These are phyloP conservation scores for Escallonia herrerae DNA, from an alignment of 129 eudicot species.

Conservation along the genomic window DNA sequence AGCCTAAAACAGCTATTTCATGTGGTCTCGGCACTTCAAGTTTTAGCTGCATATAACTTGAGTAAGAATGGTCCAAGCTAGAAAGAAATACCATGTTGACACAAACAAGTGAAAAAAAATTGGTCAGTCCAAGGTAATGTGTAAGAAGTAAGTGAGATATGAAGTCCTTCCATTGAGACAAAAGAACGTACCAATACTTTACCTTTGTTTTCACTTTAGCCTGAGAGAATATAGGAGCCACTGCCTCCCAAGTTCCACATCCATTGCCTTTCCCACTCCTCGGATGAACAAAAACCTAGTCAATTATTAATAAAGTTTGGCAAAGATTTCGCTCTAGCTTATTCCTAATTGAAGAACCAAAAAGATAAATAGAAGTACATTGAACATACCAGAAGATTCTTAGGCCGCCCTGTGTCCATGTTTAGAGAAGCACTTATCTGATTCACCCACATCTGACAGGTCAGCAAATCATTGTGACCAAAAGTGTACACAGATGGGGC, in stretches of 20 bases:
- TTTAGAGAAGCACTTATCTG: slow-evolving; percentile 39
- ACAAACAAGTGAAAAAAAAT: neutral
- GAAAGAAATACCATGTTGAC: neutral
- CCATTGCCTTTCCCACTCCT: slow-evolving; percentile 93
- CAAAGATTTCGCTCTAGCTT: slow-evolving; percentile 3
- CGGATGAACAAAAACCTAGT: slow-evolving; percentile 88
- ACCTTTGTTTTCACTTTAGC: slow-evolving; percentile 92
- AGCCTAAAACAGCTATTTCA: too few relatives aligned
- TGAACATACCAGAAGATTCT: slow-evolving; percentile 74
- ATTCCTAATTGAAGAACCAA: neutral
- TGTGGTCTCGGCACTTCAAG: neutral
- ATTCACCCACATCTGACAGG: slow-evolving; percentile 64
- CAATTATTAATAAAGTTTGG: slow-evolving; percentile 29
- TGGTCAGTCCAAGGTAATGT: neutral
- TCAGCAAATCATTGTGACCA: slow-evolving; percentile 57
- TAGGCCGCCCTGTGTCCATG: slow-evolving; percentile 61
- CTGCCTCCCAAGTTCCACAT: slow-evolving; percentile 62
- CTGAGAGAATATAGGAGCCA: slow-evolving; percentile 74
- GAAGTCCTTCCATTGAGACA: too few relatives aligned
- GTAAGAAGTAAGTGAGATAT: too few relatives aligned
- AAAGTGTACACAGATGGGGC: slow-evolving; percentile 56
- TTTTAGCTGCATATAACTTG: too few relatives aligned
- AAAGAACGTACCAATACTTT: neutral
- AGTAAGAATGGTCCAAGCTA: neutral
- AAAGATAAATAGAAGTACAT: slow-evolving; percentile 2